A percentile compares a stretch with the other conserved stretches of the same genome.
Evolutionary conservation across 495 filamentous ascomycete genomes (phyloP).

Genomic region (Talaromyces ruber): DNA sequence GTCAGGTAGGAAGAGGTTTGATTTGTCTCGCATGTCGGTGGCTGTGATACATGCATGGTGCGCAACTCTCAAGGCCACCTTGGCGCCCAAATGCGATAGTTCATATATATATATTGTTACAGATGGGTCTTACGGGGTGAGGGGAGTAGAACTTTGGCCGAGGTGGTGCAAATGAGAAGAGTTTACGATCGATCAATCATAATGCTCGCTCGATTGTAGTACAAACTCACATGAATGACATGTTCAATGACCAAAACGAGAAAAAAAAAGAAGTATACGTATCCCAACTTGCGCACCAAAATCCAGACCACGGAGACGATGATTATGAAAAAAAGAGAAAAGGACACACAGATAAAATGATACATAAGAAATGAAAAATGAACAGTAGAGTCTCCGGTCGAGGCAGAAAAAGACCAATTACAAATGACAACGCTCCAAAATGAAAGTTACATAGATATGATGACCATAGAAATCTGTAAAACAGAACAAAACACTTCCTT

Average conservation of each 20-base stretch:
- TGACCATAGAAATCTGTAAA: background rate
- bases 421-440: conserved; percentile 5
- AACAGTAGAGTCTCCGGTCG: background rate
- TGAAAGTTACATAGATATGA: conserved; percentile 4
- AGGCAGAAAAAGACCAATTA: background rate
- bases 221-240: background rate
- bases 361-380: conserved; percentile 8
- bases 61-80: too few relatives aligned
- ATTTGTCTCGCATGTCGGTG: too few relatives aligned
- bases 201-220: background rate
- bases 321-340: background rate
- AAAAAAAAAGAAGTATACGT: background rate
- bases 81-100: too few relatives aligned
- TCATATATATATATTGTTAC: too few relatives aligned
- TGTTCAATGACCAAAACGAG: background rate
- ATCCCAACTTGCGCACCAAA: background rate
- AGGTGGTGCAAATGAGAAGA: too few relatives aligned
- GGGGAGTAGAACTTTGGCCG: too few relatives aligned
- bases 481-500: background rate
- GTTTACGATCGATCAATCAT: background rate
- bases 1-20: too few relatives aligned
- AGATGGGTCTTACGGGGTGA: too few relatives aligned
- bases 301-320: background rate
- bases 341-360: conserved; percentile 1
- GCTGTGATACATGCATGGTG: too few relatives aligned